A percentile compares a stretch with the other conserved stretches of the same genome.
Evolutionary conservation across 306 rosid genomes (phyloP).

Genomic region (Sicyos edulis): DNA sequence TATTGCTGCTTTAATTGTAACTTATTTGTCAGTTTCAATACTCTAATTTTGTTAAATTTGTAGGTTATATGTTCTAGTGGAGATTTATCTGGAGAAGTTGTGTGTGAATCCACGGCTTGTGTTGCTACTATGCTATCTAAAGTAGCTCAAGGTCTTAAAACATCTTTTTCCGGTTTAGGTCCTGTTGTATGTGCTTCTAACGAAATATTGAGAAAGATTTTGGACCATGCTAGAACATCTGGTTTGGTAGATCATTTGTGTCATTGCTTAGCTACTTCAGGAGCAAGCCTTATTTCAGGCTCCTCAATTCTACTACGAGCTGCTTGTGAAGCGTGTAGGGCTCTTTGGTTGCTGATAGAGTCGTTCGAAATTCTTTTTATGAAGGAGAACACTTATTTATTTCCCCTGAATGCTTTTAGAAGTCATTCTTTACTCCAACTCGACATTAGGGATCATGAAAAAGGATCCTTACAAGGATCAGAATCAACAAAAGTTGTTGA

Average conservation of each 20-base stretch:
- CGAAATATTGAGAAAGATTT: constrained; percentile 46
- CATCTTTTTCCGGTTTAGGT: constrained; percentile 40
- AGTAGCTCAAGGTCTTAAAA: constrained; percentile 53
- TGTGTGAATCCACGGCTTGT: constrained; percentile 72
- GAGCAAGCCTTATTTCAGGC: constrained; percentile 79
- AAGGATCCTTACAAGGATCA: constrained; percentile 38
- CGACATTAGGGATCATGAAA: constrained; percentile 45
- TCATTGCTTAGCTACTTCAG: constrained; percentile 65
- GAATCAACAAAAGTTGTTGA: constrained; percentile 65
- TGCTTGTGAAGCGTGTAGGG: constrained; percentile 84
- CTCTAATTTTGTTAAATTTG: constrained; percentile 32
- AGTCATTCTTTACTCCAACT: constrained; percentile 45
- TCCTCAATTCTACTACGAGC: constrained; percentile 72
- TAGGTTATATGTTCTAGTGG: constrained; percentile 60
- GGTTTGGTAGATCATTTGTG: constrained; percentile 78
- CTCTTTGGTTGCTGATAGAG: constrained; percentile 73
- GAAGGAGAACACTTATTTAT: constrained; percentile 45
- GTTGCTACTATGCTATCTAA: constrained; percentile 61
- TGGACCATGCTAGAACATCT: constrained; percentile 78
- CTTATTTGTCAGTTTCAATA: constrained; percentile 21
- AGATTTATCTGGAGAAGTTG: constrained; percentile 68
- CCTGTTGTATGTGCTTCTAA: constrained; percentile 35
- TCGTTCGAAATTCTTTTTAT: constrained; percentile 50
- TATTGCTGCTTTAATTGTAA: constrained; percentile 13
- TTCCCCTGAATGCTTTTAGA: constrained; percentile 58